These are phyloP conservation scores for Colletotrichum sp. DNA, from an alignment of 2,329 filamentous ascomycete genomes.

Conservation along the genomic window DNA sequence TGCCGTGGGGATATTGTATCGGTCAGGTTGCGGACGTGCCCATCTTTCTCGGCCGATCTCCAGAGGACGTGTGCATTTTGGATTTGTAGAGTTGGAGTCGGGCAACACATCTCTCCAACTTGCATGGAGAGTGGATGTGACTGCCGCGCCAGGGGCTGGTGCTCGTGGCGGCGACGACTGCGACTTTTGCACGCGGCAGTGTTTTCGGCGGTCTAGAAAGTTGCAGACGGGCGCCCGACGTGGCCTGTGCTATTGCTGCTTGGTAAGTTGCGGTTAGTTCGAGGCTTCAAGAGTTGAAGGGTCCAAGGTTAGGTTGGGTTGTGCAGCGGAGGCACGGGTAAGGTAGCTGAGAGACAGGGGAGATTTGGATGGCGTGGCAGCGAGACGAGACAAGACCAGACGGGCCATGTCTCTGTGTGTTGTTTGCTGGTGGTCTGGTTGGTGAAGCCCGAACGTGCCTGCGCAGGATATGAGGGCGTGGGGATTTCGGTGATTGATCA, in stretches of 20 bases:
- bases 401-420: neutral
- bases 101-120: neutral
- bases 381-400: slow-evolving; percentile 9
- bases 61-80: neutral
- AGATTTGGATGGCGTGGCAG: neutral
- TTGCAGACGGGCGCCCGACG: neutral
- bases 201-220: neutral
- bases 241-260: neutral
- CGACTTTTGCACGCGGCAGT: neutral
- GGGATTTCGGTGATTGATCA: neutral
- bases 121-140: neutral
- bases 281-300: neutral
- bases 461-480: neutral
- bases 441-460: neutral
- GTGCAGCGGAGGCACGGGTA: neutral
- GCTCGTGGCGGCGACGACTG: neutral
- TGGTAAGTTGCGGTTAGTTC: neutral
- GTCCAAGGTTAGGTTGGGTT: neutral
- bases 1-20: neutral
- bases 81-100: neutral
- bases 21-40: neutral
- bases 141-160: neutral
- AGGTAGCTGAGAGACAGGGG: neutral
- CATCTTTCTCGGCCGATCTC: slow-evolving; percentile 6
- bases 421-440: neutral